Evolutionary conservation across 805 yeast species (phyloP), one percentile per base, ranked within the genome.

Genomic region (Debaryomyces maramus): DNA sequence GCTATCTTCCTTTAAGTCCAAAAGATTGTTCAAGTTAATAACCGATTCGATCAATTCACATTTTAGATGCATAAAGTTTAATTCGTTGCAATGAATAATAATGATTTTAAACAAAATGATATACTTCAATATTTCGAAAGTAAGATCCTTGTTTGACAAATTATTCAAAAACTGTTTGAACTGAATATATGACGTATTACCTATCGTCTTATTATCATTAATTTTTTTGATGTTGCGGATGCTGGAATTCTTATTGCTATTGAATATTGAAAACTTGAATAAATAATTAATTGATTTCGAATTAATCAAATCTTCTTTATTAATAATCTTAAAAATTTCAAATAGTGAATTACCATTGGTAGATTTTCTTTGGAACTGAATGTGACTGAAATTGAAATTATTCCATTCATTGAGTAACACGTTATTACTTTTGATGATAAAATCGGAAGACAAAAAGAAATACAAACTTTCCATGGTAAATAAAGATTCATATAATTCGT

Each of bases 401-500:
- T 47, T 53, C 43, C 51, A 45, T 13, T 50, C 43, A 22, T 51
- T 50, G 22, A 52, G 40, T 26, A 51, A 41, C 33, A 52, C 38
- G 8, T 39, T 36, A 30, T 53, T 52, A 24, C 41, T 49, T 28
- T 47, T 50, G 24, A 52, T 43, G 8, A 43, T 15, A 15, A 48
- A 38, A 16, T 51, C 46, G n/a, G 47, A 50, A 6, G 51, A 43
- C 2, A 55, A 36, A 24, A 38, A 32, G 19, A 58, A 41, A 41
- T 52, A 52, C 32, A 53, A 51, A 22, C 68, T 47, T 47, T 65
- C 71, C 29, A 48, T 44, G 3, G 56, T 44, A 38, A 52, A 61
- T 30, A 65, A 48, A 28, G 44, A 48, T 41, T 63, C 68, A 43
- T 52, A 65, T 29, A 65, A 52, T 41, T 65, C 70, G 37, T 51